Percentiles rank a stretch among this genome's conserved stretches.
Conservation (phyloP, 2,329 filamentous ascomycete species). For the Aspergillus pseudoglaucus region DNA sequence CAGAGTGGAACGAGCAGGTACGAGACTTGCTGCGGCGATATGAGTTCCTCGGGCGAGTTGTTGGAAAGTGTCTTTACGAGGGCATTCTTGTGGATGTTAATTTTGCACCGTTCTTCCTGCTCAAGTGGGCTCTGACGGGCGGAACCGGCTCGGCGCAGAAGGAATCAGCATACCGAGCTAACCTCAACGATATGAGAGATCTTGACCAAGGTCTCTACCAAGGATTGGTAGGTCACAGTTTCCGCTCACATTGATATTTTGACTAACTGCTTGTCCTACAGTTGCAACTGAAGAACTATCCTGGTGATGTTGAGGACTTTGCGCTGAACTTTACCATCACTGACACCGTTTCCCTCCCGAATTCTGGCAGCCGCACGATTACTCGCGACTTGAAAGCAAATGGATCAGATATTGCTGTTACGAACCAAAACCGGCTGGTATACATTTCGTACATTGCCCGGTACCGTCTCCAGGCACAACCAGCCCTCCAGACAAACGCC, state of each 20-base stretch:
- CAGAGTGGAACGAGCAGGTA: conserved; percentile 53
- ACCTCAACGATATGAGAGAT: conserved; percentile 87
- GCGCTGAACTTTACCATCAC: conserved; percentile 83
- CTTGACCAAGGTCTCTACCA: conserved; percentile 87
- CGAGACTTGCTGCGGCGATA: conserved; percentile 63
- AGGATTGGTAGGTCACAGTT: conserved; percentile 54
- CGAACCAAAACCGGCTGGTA: conserved; percentile 84
- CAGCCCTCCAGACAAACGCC: conserved; percentile 71
- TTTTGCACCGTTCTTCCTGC: conserved; percentile 91
- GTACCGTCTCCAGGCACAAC: conserved; percentile 77
- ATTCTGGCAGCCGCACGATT: conserved; percentile 52
- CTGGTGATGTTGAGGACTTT: conserved; percentile 72
- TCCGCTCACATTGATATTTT: background rate
- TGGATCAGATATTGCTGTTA: conserved; percentile 72
- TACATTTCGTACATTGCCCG: conserved; percentile 90
- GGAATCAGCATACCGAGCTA: conserved; percentile 74
- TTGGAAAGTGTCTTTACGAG: conserved; percentile 96
- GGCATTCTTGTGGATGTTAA: conserved; percentile 88
- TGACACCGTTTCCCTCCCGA: conserved; percentile 54
- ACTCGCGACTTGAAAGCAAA: conserved; percentile 70
- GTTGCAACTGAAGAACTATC: conserved; percentile 73
- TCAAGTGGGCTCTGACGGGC: conserved; percentile 84
- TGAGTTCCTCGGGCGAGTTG: conserved; percentile 85
- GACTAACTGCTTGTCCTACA: conserved; percentile 11
- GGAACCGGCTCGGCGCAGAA: conserved; percentile 56